Evolutionary conservation across 2,329 filamentous ascomycete genomes (phyloP).

Genomic region (Claviceps arundinis): DNA sequence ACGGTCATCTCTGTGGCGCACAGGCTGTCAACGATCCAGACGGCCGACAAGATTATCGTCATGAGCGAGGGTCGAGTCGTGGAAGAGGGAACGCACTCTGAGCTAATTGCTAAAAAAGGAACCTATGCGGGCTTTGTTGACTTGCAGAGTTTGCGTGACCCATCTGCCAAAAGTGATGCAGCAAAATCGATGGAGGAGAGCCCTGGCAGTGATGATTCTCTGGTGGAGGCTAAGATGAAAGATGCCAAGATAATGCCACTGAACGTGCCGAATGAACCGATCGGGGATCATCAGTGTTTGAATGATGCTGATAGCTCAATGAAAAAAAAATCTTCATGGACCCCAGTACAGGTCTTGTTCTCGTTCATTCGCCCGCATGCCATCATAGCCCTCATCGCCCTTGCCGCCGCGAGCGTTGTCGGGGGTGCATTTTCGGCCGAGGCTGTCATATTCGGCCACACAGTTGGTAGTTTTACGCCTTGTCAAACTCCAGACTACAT

Average conservation of each 20-base stretch:
- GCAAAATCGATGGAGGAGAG: background rate
- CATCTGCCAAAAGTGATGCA: constrained; percentile 3
- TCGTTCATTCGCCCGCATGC: constrained; percentile 6
- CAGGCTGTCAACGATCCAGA: constrained; percentile 5
- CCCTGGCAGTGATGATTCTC: background rate
- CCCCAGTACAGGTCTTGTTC: background rate
- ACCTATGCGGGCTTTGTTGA: constrained; percentile 35
- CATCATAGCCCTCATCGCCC: constrained; percentile 2
- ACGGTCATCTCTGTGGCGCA: constrained; percentile 3
- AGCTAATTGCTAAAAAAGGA: constrained; percentile 20
- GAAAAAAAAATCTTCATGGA: background rate
- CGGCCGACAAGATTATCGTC: constrained; percentile 20
- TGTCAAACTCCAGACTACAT: constrained; percentile 28
- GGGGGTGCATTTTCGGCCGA: constrained; percentile 40
- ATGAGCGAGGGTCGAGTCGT: constrained; percentile 26
- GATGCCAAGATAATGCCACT: background rate
- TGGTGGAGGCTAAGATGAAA: background rate
- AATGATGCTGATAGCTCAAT: background rate
- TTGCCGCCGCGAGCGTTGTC: constrained; percentile 26
- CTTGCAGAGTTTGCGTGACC: constrained; percentile 9
- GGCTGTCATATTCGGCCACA: constrained; percentile 35
- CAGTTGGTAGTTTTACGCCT: constrained; percentile 31
- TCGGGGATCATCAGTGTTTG: background rate
- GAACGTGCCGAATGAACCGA: background rate
- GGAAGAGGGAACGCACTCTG: background rate